Conservation (phyloP, 345 rosid species). For the Pelargonium nanum region DNA sequence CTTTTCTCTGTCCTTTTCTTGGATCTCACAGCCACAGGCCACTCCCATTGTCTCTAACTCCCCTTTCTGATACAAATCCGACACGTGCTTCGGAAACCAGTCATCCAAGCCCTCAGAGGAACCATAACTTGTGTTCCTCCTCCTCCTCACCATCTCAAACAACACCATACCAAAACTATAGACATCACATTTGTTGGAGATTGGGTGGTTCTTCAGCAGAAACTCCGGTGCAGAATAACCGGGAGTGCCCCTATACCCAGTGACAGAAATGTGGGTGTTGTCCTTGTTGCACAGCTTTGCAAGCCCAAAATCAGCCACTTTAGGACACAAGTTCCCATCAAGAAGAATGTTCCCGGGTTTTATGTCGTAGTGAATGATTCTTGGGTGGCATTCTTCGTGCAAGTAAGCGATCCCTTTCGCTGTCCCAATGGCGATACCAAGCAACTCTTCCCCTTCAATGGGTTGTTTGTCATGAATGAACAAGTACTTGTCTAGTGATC, state of each 20-base stretch:
- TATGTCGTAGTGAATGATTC: constrained; percentile 5
- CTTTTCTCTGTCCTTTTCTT: constrained; percentile 9
- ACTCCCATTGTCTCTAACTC: neutral
- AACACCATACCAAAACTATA: constrained; percentile 62
- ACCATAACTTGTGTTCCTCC: constrained; percentile 40
- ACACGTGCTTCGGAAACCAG: neutral
- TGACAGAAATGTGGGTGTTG: constrained; percentile 27
- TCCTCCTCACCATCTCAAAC: constrained; percentile 43
- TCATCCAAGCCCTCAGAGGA: neutral
- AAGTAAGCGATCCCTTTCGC: constrained; percentile 13
- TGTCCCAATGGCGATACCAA: constrained; percentile 3
- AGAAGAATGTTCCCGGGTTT: constrained; percentile 15
- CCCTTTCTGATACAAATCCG: neutral
- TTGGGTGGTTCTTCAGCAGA: constrained; percentile 45
- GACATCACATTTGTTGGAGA: constrained; percentile 53
- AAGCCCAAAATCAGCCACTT: constrained; percentile 16
- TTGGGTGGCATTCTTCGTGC: constrained; percentile 8
- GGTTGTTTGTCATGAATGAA: neutral
- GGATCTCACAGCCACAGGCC: constrained; percentile 5
- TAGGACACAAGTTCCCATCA: constrained; percentile 1
- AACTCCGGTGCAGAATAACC: constrained; percentile 58
- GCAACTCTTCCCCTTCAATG: neutral
- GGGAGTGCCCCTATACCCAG: constrained; percentile 49
- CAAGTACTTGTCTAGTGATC: constrained; percentile 3
- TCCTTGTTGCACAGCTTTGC: constrained; percentile 51